Percentiles rank a stretch among this genome's conserved stretches.
phyloP scores from a whole-genome alignment of 1,139 yeast genomes.

The Blastobotrys aristatus region DNA sequence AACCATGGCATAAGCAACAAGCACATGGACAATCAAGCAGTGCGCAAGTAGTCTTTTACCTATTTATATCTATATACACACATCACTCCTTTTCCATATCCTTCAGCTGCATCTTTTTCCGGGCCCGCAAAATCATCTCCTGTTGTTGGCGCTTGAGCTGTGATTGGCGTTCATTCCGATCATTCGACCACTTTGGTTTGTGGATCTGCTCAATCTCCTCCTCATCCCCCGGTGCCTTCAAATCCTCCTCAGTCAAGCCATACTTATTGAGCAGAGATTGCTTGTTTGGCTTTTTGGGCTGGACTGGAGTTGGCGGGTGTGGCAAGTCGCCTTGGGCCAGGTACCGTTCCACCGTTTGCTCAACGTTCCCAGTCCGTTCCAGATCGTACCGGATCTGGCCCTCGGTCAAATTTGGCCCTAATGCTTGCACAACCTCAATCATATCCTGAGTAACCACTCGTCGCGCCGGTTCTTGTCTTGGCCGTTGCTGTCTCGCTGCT shows the following conservation, averaged over 20 bases:
- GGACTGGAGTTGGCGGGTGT: conserved; percentile 37
- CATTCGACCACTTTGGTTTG: conserved; percentile 36
- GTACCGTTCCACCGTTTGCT: conserved; percentile 67
- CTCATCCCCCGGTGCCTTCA: conserved; percentile 11
- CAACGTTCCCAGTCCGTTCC: conserved; percentile 72
- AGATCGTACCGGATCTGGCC: conserved; percentile 57
- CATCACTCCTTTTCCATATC: conserved; percentile 4
- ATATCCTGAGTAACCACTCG: conserved; percentile 70
- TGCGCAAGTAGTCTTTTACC: background rate
- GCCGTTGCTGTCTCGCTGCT: conserved; percentile 2
- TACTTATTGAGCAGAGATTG: conserved; percentile 29
- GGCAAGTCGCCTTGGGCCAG: conserved; percentile 64
- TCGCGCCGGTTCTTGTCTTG: conserved; percentile 14
- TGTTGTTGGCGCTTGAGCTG: conserved; percentile 45
- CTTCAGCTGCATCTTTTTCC: conserved; percentile 38
- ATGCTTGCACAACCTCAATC: conserved; percentile 80
- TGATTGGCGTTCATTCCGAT: conserved; percentile 39
- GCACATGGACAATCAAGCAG: no score
- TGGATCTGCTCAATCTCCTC: conserved; percentile 13
- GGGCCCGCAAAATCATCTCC: conserved; percentile 48
- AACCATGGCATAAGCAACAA: conserved; percentile 1
- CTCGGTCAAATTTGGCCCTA: conserved; percentile 67
- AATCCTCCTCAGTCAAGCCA: conserved; percentile 21
- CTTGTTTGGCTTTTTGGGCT: conserved; percentile 3
- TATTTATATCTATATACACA: background rate